Conservation (phyloP, 441 rosid genomes). For the Brassica balearica region DNA sequence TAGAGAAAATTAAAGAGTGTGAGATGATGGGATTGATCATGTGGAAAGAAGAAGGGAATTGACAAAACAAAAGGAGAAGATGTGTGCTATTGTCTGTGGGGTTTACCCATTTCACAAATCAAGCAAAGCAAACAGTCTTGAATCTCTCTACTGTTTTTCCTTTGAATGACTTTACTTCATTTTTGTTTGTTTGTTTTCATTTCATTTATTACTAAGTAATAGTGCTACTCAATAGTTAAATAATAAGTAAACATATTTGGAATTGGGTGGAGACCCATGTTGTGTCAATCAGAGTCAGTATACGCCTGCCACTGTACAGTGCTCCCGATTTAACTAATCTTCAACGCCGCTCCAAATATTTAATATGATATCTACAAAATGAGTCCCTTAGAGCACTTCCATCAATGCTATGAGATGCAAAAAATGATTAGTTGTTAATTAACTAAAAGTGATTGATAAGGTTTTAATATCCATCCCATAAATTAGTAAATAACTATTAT, state of each 20-base stretch:
- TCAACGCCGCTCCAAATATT: conserved; percentile 19
- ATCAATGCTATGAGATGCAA: no score
- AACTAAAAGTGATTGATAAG: no score
- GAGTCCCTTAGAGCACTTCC: no score
- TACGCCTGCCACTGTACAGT: conserved; percentile 30
- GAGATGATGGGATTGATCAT: conserved; percentile 45
- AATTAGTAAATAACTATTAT: no score
- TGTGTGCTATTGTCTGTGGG: conserved; percentile 34
- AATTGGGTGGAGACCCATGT: conserved; percentile 32
- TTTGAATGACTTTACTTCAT: conserved; percentile 36
- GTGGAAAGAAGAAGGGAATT: conserved; percentile 32
- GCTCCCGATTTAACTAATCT: conserved; percentile 32
- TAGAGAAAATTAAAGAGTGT: conserved; percentile 17
- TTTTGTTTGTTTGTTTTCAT: conserved; percentile 4
- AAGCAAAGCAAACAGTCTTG: conserved; percentile 43
- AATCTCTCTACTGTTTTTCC: conserved; percentile 26
- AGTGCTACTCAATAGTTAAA: conserved; percentile 14
- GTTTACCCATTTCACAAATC: conserved; percentile 40
- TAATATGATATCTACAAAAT: background rate
- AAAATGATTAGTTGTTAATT: no score
- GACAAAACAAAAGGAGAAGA: conserved; percentile 38
- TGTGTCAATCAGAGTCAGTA: conserved; percentile 44
- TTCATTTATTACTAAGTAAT: conserved; percentile 15
- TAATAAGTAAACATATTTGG: conserved; percentile 7
- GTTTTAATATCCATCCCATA: no score